Conservation (phyloP, 2,329 filamentous ascomycete genomes). For the Acrocalymma vagum region DNA sequence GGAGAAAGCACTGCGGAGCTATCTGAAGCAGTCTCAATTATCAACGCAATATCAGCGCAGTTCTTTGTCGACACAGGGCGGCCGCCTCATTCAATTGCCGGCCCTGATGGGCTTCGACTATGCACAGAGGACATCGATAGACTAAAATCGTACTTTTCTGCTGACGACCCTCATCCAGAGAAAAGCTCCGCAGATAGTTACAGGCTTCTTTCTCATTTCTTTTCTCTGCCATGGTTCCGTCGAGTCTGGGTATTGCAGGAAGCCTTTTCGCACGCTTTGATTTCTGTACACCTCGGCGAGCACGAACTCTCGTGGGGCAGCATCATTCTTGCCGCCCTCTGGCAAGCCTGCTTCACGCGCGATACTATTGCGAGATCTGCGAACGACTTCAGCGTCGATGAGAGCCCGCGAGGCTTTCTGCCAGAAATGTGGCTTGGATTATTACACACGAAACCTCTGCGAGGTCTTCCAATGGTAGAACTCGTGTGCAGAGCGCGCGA, state of each 20-base stretch:
- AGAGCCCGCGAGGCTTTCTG: conserved; percentile 4
- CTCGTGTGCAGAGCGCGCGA: conserved; percentile 15
- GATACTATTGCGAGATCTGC: conserved; percentile 6
- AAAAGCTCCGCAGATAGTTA: conserved; percentile 1
- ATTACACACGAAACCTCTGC: conserved; percentile 6
- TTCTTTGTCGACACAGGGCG: conserved; percentile 1
- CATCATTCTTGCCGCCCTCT: conserved; percentile 15
- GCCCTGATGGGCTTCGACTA: conserved; percentile 2
- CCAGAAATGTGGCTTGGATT: conserved; percentile 17
- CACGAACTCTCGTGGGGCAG: conserved; percentile 9
- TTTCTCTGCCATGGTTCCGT: conserved; percentile 17
- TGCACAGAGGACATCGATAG: conserved; percentile 1
- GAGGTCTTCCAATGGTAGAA: conserved; percentile 16
- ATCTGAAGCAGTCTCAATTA: background rate
- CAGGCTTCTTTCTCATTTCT: conserved; percentile 9
- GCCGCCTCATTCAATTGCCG: background rate
- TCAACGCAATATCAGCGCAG: background rate
- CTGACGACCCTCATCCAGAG: background rate
- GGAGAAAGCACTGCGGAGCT: conserved; percentile 9
- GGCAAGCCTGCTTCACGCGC: conserved; percentile 14
- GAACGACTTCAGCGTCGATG: background rate
- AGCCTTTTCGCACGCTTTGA: conserved; percentile 8
- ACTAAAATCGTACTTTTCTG: background rate
- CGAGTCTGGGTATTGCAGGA: conserved; percentile 23
- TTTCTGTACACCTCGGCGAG: conserved; percentile 10